phyloP scores from a whole-genome alignment of 805 yeast genomes.

The Kodamaea neixiangensis region DNA sequence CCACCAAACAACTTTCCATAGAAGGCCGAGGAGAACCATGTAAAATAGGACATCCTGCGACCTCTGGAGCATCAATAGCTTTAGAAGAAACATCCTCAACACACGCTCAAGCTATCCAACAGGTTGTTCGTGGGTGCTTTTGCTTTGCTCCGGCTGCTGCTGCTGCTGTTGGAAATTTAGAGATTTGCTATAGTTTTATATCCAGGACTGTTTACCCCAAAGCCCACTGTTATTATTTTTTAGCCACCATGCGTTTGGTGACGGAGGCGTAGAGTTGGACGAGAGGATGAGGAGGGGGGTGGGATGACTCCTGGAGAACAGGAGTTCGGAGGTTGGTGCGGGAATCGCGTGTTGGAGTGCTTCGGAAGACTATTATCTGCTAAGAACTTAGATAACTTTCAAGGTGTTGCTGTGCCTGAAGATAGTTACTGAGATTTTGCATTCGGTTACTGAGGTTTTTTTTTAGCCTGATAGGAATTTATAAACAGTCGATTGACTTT shows the following conservation, averaged over 20 bases:
- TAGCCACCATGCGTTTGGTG: neutral
- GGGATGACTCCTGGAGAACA: neutral
- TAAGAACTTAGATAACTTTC: too few relatives aligned
- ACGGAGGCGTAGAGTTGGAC: neutral
- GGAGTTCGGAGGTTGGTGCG: neutral
- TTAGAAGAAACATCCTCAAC: constrained; percentile 1
- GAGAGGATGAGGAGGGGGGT: neutral
- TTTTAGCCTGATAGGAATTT: too few relatives aligned
- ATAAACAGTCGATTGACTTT: too few relatives aligned
- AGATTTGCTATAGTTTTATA: neutral
- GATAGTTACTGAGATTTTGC: too few relatives aligned
- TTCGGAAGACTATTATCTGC: too few relatives aligned
- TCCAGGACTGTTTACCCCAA: neutral
- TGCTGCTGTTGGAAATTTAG: neutral
- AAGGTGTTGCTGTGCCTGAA: too few relatives aligned
- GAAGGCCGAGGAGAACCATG: constrained; percentile 10
- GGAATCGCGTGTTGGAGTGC: too few relatives aligned
- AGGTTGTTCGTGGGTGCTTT: neutral
- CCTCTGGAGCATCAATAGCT: constrained; percentile 4
- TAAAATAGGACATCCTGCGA: constrained; percentile 10
- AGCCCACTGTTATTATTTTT: neutral
- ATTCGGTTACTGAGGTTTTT: too few relatives aligned
- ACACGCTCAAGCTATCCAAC: neutral
- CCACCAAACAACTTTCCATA: constrained; percentile 36
- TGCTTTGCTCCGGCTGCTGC: neutral